Base-by-base conservation (phyloP, 2,329 filamentous ascomycete species). In the Cercospora sp. region DNA sequence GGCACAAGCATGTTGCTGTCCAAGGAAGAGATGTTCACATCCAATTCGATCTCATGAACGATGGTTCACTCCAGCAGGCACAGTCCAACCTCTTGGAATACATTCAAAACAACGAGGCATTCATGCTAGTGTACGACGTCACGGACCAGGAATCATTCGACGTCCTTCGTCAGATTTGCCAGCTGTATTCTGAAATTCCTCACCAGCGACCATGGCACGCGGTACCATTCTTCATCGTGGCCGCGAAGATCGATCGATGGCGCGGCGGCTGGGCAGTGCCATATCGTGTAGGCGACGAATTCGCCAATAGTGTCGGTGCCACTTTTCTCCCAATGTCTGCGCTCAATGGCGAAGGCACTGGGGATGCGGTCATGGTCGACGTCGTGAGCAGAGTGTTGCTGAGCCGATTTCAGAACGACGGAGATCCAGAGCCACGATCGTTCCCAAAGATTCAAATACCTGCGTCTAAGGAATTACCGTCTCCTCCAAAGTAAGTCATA, bases 41-140 rank as follows among this genome's bases (percentile, higher is more conserved):
- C 4, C 62, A 68, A 18, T 68, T 68, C 48, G 66, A 68, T 48
- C 30, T 68, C 9, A 58, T 68, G 9, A 51, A 20, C 4, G 62
- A 59, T 13, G 62, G 60, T 16, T 42, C 61, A 5, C 28, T 57
- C 20, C 30, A 39, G 9, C 55, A 48, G 62, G 36, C 66, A 28
- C 61, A 65, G 13, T 45, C 57, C 13, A 42, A 58, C 16, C 26
- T 63, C n/a, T 31, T 68, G 20, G 62, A 68, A 3, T 65, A 58
- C 9, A 33, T 65, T n/a, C 57, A 48, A 10, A 60, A 60, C 12
- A 68, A 65, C 18, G 66, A 68, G 18, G 63, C 62, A 5, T 68
- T 60, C 42, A 62, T 68, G 39, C 48, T 68, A n/a, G 55, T 68
- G 2, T 68, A 68, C 66, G 58, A 68, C 20, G 66, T 68, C 3